Evolutionary conservation across 2,329 filamentous ascomycete genomes (phyloP).

Genomic region (Drechslerella coelobrocha): DNA sequence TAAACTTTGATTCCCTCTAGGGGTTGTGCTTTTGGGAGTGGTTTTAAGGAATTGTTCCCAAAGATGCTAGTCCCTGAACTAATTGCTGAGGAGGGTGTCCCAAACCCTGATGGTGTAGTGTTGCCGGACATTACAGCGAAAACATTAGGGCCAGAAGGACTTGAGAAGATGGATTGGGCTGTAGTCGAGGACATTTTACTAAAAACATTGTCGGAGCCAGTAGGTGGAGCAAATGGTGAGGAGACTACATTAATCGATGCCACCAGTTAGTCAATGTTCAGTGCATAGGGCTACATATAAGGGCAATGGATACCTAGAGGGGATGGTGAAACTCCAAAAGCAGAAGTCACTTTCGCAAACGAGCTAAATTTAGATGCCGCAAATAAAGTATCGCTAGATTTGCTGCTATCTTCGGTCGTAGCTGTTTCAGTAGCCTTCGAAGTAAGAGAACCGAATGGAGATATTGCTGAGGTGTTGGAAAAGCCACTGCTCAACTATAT

Average conservation of each 20-base stretch:
- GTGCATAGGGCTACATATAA: background rate
- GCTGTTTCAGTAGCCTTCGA: slow-evolving; percentile 5
- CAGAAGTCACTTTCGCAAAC: slow-evolving; percentile 26
- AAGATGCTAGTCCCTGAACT: slow-evolving; percentile 36
- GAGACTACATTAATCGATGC: slow-evolving; percentile 7
- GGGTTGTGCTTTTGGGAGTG: slow-evolving; percentile 39
- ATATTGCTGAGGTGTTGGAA: slow-evolving; percentile 37
- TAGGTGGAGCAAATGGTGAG: slow-evolving; percentile 44
- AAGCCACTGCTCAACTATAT: slow-evolving; percentile 27
- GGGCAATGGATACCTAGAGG: slow-evolving; percentile 21
- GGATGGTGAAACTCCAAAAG: slow-evolving; percentile 36
- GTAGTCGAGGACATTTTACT: slow-evolving; percentile 35
- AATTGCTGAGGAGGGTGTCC: slow-evolving; percentile 24
- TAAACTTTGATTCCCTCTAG: slow-evolving; percentile 28
- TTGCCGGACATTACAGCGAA: slow-evolving; percentile 44
- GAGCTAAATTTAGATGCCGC: slow-evolving; percentile 33
- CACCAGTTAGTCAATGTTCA: background rate
- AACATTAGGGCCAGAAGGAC: slow-evolving; percentile 29
- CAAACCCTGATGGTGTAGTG: slow-evolving; percentile 20
- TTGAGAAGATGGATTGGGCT: slow-evolving; percentile 20
- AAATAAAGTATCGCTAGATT: slow-evolving; percentile 14
- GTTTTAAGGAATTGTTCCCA: slow-evolving; percentile 21
- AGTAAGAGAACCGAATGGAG: slow-evolving; percentile 33
- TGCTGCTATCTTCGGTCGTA: background rate
- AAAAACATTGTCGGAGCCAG: slow-evolving; percentile 39